Conservation (phyloP, 2,329 filamentous ascomycete species). For the Neoscytalidium dimidiatum region DNA sequence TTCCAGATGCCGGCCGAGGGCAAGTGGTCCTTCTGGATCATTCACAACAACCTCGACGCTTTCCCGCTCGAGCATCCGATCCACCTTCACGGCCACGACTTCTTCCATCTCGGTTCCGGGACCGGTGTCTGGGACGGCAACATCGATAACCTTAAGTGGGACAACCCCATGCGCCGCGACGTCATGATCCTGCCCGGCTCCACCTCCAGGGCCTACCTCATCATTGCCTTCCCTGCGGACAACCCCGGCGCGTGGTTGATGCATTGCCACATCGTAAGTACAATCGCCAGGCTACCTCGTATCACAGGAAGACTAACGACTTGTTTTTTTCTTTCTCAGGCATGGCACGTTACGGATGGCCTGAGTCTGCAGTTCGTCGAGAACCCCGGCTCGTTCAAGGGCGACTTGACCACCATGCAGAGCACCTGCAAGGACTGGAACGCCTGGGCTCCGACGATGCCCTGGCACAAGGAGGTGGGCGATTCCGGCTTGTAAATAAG, state of each 20-base stretch:
- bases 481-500: constrained; percentile 12
- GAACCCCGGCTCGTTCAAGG: constrained; percentile 31
- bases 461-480: neutral
- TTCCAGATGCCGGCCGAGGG: constrained; percentile 29
- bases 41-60: constrained; percentile 39
- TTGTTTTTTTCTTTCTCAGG: constrained; percentile 13
- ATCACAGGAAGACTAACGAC: too few relatives aligned
- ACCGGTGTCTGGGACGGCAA: constrained; percentile 35
- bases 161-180: constrained; percentile 43
- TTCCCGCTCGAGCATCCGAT: constrained; percentile 42
- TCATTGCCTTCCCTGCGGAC: constrained; percentile 55
- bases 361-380: constrained; percentile 58
- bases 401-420: constrained; percentile 26
- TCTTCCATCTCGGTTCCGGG: constrained; percentile 43
- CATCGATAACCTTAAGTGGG: constrained; percentile 34
- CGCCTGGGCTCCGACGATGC: constrained; percentile 25
- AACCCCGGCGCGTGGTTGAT: constrained; percentile 51
- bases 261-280: constrained; percentile 21
- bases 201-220: constrained; percentile 42
- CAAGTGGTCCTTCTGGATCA: constrained; percentile 51
- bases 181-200: constrained; percentile 36
- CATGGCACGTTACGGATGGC: constrained; percentile 38
- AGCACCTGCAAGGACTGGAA: constrained; percentile 36
- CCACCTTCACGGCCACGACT: constrained; percentile 44
- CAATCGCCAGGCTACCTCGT: neutral